Evolutionary conservation across 2,329 filamentous ascomycete genomes (phyloP).

Genomic region (Colletotrichum zoysiae): DNA sequence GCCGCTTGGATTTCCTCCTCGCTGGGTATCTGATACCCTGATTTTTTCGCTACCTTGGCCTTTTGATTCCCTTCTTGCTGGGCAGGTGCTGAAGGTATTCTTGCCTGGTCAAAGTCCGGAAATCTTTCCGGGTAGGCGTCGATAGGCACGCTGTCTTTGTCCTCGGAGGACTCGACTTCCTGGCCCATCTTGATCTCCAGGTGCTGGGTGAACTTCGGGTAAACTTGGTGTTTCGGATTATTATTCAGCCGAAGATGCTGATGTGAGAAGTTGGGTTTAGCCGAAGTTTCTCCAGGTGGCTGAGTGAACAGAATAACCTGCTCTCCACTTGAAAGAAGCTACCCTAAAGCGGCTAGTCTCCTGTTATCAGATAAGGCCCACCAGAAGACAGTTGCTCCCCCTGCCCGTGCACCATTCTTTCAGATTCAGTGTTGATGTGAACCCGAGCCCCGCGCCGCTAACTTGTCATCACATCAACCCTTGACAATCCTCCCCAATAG

Average conservation of each 20-base stretch:
- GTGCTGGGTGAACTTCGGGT: conserved; percentile 36
- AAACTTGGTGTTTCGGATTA: conserved; percentile 12
- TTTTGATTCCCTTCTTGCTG: not conserved
- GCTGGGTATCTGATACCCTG: conserved; percentile 24
- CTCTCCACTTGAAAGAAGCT: conserved; percentile 15
- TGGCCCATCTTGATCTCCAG: conserved; percentile 16
- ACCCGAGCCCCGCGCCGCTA: conserved; percentile 34
- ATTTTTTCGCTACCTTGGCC: not conserved
- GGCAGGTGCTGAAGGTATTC: conserved; percentile 2
- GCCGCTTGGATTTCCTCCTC: conserved; percentile 35
- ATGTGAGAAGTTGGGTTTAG: not conserved
- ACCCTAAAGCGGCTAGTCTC: conserved; percentile 14
- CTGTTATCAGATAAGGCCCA: conserved; percentile 32
- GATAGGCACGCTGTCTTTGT: conserved; percentile 19
- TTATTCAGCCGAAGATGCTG: conserved; percentile 6
- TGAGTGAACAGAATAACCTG: not conserved
- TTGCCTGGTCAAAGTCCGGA: conserved; percentile 28
- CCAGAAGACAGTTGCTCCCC: conserved; percentile 10
- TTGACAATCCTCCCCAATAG: conserved; percentile 10
- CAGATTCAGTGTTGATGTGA: conserved; percentile 30
- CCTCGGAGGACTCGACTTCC: conserved; percentile 32
- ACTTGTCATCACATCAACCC: conserved; percentile 19
- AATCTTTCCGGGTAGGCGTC: conserved; percentile 34
- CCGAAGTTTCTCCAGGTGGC: conserved; percentile 10
- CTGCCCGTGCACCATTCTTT: conserved; percentile 39